Percentiles rank a stretch among this genome's conserved stretches.
Evolutionary conservation across 2,329 filamentous ascomycete genomes (phyloP).

Genomic region (Xylaria multiplex): DNA sequence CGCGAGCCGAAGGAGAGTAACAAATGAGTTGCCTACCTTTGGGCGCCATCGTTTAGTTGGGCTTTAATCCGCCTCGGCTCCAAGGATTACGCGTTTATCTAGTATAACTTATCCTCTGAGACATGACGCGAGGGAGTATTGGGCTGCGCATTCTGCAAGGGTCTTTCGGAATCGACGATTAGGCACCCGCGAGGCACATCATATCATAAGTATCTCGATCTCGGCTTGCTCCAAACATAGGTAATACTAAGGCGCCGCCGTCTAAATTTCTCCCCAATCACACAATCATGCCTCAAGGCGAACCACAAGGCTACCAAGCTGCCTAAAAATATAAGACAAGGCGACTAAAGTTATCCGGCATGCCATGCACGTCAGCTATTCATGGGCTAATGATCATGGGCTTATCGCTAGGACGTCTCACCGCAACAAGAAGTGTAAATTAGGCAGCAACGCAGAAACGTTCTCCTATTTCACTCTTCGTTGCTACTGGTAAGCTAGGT

Average conservation of each 20-base stretch:
- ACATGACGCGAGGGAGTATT: constrained; percentile 1
- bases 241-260: constrained; percentile 28
- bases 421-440: constrained; percentile 3
- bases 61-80: background rate
- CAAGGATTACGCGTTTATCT: background rate
- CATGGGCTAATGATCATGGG: background rate
- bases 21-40: constrained; percentile 4
- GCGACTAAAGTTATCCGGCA: constrained; percentile 23
- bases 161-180: constrained; percentile 8
- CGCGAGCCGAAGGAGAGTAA: background rate
- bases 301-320: constrained; percentile 36
- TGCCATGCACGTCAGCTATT: constrained; percentile 27
- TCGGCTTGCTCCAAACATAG: constrained; percentile 19
- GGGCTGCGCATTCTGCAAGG: constrained; percentile 5
- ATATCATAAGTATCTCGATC: background rate
- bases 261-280: constrained; percentile 21
- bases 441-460: constrained; percentile 33
- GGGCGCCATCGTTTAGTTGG: constrained; percentile 14
- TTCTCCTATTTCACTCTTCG: background rate
- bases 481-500: background rate
- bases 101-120: background rate
- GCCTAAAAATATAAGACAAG: constrained; percentile 24
- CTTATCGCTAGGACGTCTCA: constrained; percentile 11
- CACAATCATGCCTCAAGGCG: constrained; percentile 5
- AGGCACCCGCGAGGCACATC: constrained; percentile 20